Base-by-base conservation (phyloP, 345 rosid genomes). In the Draba incana region DNA sequence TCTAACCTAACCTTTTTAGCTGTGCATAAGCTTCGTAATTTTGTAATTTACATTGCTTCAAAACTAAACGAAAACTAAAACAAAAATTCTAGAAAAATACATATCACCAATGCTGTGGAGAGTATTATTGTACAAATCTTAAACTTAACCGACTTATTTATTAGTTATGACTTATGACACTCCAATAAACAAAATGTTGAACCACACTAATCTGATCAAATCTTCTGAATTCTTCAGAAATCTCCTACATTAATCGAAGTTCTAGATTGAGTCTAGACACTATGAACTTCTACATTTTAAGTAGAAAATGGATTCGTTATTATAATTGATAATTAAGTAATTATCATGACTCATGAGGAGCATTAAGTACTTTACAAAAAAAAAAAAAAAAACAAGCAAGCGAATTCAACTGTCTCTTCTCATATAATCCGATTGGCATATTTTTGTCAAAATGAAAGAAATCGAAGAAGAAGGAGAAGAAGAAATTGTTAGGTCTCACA, bases 391-490 rank as follows among this genome's bases (percentile, higher is more conserved):
- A 1, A 23, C 23, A 31, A 6, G 7, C 67, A 62, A 20, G 43
- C 42, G 10, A 63, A 63, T 55, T 46, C 31, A 71, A 56, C 35
- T 63, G 15, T 71, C 50, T 71, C 57, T 46, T 71, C 69, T 71
- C 63, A 62, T 62, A 53, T 53, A 25, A 39, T 64, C 10, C 30
- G 46, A 49, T 64, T 47, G 10, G 38, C 44, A 57, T 10, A 33
- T 15, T 63, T 39, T 47, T 8, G 0, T 4, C 57, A 13, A 47
- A 47, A 62, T 56, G 15, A 56, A 62, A 46, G 69, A 54, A 71
- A 35, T 45, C 14, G 65, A 69, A 57, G 66, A 62, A 46, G 69
- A 54, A 71, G 35, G 30, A 28, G 65, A 69, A 57, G 66, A 69
- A 57, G 62, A 53, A 39, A 39, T 56, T 2, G 59, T 57, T 48